phyloP scores from a whole-genome alignment of 2,329 filamentous ascomycete genomes.

The Fusarium tricinctum region DNA sequence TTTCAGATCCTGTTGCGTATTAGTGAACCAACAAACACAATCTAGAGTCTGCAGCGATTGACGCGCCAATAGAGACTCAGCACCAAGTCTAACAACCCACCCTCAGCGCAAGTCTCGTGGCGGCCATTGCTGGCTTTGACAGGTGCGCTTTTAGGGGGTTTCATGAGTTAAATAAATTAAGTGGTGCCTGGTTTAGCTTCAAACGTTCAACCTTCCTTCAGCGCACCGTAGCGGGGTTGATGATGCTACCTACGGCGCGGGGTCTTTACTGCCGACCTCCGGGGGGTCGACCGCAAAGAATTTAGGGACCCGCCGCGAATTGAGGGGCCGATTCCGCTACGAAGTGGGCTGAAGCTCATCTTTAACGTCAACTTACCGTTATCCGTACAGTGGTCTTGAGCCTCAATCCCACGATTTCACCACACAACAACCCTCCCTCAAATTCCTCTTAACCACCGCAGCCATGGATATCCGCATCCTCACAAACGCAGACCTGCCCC shows the following conservation, averaged over 20 bases:
- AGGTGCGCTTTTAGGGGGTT: constrained; percentile 42
- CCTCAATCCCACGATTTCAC: constrained; percentile 9
- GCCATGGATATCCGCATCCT: constrained; percentile 93
- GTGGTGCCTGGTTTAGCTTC: constrained; percentile 32
- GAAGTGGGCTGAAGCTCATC: constrained; percentile 36
- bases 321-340: constrained; percentile 35
- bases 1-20: constrained; percentile 11
- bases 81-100: constrained; percentile 12
- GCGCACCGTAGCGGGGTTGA: constrained; percentile 18
- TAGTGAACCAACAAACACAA: constrained; percentile 18
- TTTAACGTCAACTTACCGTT: constrained; percentile 12
- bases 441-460: constrained; percentile 28
- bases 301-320: constrained; percentile 22
- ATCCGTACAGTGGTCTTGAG: constrained; percentile 12
- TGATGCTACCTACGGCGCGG: constrained; percentile 9
- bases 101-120: constrained; percentile 32
- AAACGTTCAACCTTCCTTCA: too few species aligned
- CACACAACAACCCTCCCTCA: not conserved
- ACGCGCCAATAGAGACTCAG: constrained; percentile 45
- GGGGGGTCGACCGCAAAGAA: constrained; percentile 15
- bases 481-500: constrained; percentile 84
- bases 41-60: constrained; percentile 28
- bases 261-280: constrained; percentile 27
- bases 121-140: constrained; percentile 42
- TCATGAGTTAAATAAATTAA: constrained; percentile 8